phyloP scores from a whole-genome alignment of 495 filamentous ascomycete genomes.

The Hyaloscypha finlandica region DNA sequence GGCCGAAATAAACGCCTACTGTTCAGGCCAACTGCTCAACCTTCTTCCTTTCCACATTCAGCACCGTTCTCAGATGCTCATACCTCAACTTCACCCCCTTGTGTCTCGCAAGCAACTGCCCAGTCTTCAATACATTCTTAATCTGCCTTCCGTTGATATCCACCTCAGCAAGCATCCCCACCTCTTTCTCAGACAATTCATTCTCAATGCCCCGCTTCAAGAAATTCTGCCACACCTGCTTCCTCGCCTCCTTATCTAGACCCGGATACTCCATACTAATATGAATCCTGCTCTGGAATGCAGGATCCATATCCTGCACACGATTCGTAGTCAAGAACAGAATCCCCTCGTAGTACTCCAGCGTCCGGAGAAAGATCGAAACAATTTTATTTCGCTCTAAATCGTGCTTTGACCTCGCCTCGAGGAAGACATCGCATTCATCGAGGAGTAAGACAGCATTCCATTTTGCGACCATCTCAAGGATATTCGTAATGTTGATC shows the following conservation, averaged over 20 bases:
- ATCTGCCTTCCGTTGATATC: conserved; percentile 33
- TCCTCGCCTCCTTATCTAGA: conserved; percentile 15
- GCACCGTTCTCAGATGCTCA: conserved; percentile 25
- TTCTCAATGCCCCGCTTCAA: conserved; percentile 16
- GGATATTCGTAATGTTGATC: conserved; percentile 41
- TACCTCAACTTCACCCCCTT: conserved; percentile 16
- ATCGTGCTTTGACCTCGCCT: conserved; percentile 26
- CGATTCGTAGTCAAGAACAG: conserved; percentile 30
- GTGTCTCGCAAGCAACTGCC: conserved; percentile 24
- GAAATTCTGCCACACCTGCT: conserved; percentile 27
- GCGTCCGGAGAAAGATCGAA: conserved; percentile 30
- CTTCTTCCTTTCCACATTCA: conserved; percentile 23
- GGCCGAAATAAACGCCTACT: background rate
- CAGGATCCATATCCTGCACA: conserved; percentile 28
- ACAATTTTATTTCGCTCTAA: conserved; percentile 31
- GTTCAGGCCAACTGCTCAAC: background rate
- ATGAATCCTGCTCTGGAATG: conserved; percentile 29
- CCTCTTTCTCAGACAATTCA: conserved; percentile 17
- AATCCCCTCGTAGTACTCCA: conserved; percentile 33
- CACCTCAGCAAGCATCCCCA: conserved; percentile 18
- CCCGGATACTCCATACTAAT: conserved; percentile 24
- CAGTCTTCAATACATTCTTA: conserved; percentile 33
- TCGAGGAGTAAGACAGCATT: conserved; percentile 46
- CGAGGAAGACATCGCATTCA: conserved; percentile 45
- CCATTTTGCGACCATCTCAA: conserved; percentile 46